Evolutionary conservation across 345 rosid genomes (phyloP).

Genomic region (Noccaea caerulescens): DNA sequence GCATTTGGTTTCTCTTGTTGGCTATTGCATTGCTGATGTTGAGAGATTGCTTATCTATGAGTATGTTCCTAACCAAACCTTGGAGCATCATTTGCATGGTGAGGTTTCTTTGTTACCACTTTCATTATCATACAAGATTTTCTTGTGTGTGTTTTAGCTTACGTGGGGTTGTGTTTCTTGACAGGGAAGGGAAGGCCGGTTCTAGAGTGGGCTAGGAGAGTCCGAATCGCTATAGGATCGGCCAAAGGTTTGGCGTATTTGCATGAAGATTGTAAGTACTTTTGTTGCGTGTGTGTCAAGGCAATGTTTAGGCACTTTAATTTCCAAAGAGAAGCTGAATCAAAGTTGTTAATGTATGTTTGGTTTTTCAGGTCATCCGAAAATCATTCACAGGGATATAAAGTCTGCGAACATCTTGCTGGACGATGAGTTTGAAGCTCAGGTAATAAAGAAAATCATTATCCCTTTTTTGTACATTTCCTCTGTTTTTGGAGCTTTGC

Average conservation of each 20-base stretch:
- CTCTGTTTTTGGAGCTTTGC: not conserved
- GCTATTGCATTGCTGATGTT: conserved; percentile 67
- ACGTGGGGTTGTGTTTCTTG: conserved; percentile 17
- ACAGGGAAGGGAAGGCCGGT: conserved; percentile 60
- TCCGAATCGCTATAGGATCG: conserved; percentile 86
- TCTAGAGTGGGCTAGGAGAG: conserved; percentile 83
- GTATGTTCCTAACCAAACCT: conserved; percentile 85
- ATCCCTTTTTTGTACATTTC: not conserved
- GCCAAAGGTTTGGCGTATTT: conserved; percentile 98
- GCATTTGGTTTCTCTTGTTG: conserved; percentile 91
- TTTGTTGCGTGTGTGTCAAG: not conserved
- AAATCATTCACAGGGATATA: conserved; percentile 91
- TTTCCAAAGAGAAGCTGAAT: not conserved
- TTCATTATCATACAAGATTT: not conserved
- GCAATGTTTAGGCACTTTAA: not conserved
- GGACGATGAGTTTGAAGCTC: conserved; percentile 81
- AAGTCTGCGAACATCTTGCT: conserved; percentile 90
- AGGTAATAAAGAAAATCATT: conserved; percentile 52
- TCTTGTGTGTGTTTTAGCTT: not conserved
- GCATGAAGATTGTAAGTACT: conserved; percentile 91
- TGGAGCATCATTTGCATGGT: conserved; percentile 95
- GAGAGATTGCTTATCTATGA: conserved; percentile 87
- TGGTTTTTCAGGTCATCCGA: conserved; percentile 74
- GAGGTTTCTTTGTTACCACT: conserved; percentile 31
- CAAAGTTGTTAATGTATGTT: conserved; percentile 13